Base-by-base conservation (phyloP, 2,329 filamentous ascomycete species). In the Neonectria ditissima region DNA sequence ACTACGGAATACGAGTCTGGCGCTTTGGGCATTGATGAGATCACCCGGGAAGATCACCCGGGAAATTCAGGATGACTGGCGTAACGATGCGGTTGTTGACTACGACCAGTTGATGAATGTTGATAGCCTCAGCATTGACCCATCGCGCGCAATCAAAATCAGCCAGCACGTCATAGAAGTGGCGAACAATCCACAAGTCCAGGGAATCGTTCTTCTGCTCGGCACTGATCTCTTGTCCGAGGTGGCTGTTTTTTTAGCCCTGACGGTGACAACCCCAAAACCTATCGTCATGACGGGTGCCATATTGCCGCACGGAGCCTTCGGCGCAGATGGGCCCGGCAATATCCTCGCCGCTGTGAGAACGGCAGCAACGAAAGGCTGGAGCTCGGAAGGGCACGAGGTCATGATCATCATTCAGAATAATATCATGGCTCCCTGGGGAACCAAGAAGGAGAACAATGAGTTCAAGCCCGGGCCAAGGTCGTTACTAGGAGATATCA, bases 381-480 rank as follows among this genome's bases (percentile, higher is more conserved):
- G 47, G 47, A 51, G 47, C 47, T 51, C 26, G 20, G 8, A 18
- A 34, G 13, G 16, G 16, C 26, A 20, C 26, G 9, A 34, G 20
- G 47, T 51, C n/a, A n/a, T n/a, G n/a, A n/a, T n/a, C n/a, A n/a
- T n/a, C n/a, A n/a, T n/a, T n/a, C n/a, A n/a, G n/a, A n/a, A n/a
- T n/a, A n/a, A n/a, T n/a, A n/a, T n/a, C n/a, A n/a, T n/a, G n/a
- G n/a, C n/a, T n/a, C n/a, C n/a, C n/a, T 20, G 26, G 47, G 47
- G 28, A 20, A 51, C 47, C 14, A 51, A 51, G 20, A 51, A 51
- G 28, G 47, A 51, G 28, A 34, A 51, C 26, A n/a, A 34, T 18
- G 10, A 9, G 1, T 51, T 51, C n/a, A 16, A 20, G 20, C 47
- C 47, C 3, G 47, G 47, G 47, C 47, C 28, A 10, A 32, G 28